These are phyloP conservation scores for Nigrograna mackinnonii DNA, from an alignment of 2,329 filamentous ascomycete genomes.

Conservation along the genomic window DNA sequence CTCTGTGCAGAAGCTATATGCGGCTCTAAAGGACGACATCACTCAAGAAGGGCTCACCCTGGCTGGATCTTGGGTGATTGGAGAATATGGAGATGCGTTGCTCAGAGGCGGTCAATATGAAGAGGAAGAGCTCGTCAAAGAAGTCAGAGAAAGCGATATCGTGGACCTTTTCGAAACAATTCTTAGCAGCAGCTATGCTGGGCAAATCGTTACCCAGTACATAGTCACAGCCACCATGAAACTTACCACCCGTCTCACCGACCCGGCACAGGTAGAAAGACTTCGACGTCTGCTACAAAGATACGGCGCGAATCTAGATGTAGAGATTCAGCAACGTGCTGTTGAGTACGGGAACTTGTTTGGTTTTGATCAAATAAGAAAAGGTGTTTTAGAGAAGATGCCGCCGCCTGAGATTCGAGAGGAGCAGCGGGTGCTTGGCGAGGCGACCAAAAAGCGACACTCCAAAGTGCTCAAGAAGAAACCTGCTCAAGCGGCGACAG, in stretches of 20 bases:
- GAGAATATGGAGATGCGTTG: conserved; percentile 93
- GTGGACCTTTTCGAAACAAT: conserved; percentile 92
- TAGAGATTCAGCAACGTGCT: conserved; percentile 94
- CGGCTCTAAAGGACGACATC: conserved; percentile 90
- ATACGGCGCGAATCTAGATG: conserved; percentile 84
- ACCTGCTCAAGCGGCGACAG: conserved; percentile 80
- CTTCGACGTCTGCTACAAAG: conserved; percentile 76
- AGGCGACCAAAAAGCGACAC: conserved; percentile 61
- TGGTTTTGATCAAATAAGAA: conserved; percentile 80
- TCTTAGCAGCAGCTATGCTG: conserved; percentile 91
- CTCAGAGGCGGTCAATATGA: conserved; percentile 89
- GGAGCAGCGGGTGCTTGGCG: conserved; percentile 86
- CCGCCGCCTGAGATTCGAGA: conserved; percentile 96
- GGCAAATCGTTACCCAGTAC: conserved; percentile 90
- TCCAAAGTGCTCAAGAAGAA: conserved; percentile 67
- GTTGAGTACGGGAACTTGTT: conserved; percentile 98
- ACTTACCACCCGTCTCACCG: conserved; percentile 83
- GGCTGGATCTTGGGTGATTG: conserved; percentile 95
- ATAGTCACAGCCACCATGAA: conserved; percentile 96
- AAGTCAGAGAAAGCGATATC: conserved; percentile 85
- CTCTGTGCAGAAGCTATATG: conserved; percentile 92
- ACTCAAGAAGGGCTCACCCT: conserved; percentile 95
- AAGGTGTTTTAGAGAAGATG: conserved; percentile 96
- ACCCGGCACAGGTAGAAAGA: conserved; percentile 83
- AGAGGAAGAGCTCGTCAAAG: conserved; percentile 83